Conservation (phyloP, 495 filamentous ascomycete genomes). For the Penicillium taxi region DNA sequence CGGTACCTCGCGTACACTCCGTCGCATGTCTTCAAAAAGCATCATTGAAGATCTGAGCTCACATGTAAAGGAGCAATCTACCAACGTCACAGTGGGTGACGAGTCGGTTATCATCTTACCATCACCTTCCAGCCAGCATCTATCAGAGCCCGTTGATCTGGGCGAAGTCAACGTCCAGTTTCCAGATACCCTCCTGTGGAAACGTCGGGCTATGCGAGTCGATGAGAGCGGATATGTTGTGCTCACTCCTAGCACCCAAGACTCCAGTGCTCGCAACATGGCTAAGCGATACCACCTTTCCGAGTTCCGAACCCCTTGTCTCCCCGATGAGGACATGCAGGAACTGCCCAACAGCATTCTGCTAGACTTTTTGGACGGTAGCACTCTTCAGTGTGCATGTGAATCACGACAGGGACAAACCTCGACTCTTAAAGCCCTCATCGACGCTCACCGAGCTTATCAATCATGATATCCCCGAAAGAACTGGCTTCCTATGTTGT, state of each 20-base stretch:
- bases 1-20: conserved; percentile 65
- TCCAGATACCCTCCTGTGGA: conserved; percentile 87
- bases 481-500: background rate
- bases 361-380: conserved; percentile 77
- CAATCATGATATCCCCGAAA: conserved; percentile 16
- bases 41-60: conserved; percentile 46
- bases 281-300: conserved; percentile 72
- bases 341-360: conserved; percentile 83
- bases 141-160: conserved; percentile 48
- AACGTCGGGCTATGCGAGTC: conserved; percentile 72
- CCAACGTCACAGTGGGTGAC: conserved; percentile 25
- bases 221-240: conserved; percentile 71
- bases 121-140: conserved; percentile 18
- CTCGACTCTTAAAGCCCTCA: conserved; percentile 46
- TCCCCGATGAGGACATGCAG: conserved; percentile 80
- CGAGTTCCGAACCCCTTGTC: conserved; percentile 68
- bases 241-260: conserved; percentile 48
- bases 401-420: conserved; percentile 67
- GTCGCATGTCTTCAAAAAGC: conserved; percentile 69
- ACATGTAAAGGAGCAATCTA: conserved; percentile 55
- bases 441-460: conserved; percentile 22
- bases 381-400: conserved; percentile 76
- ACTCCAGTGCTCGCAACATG: conserved; percentile 43
- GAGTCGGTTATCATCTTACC: conserved; percentile 25
- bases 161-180: conserved; percentile 93